These are phyloP conservation scores for Vanilla planifolia DNA, from an alignment of 106 monocot species.

Conservation along the genomic window DNA sequence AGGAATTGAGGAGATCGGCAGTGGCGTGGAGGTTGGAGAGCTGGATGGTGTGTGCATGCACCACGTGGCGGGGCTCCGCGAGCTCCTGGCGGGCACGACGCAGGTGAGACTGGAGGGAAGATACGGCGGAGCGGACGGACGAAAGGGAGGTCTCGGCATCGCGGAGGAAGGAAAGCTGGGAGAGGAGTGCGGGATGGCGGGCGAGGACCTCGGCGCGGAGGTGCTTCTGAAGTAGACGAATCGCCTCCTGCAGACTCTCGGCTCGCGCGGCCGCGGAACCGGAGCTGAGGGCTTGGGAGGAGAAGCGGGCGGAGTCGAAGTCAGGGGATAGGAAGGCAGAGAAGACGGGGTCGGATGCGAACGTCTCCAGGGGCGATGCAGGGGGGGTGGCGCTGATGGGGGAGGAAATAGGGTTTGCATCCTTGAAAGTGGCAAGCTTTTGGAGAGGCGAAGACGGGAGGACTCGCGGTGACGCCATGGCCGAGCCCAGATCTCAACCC, in stretches of 20 bases:
- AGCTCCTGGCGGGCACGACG: conserved; percentile 41
- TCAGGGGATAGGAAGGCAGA: conserved; percentile 81
- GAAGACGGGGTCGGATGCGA: conserved; percentile 80
- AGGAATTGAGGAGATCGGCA: conserved; percentile 57
- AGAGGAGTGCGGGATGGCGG: conserved; percentile 63
- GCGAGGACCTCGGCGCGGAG: conserved; percentile 76
- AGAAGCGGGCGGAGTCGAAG: conserved; percentile 79
- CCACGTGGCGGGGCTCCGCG: conserved; percentile 46
- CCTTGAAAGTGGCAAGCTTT: conserved; percentile 44
- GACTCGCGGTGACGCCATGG: conserved; percentile 9
- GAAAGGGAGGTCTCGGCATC: conserved; percentile 45
- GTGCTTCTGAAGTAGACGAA: conserved; percentile 55
- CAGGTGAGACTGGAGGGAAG: conserved; percentile 50
- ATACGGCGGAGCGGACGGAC: conserved; percentile 41
- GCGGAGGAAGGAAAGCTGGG: conserved; percentile 62
- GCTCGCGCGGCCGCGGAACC: conserved; percentile 76
- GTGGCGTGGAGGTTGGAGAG: conserved; percentile 64
- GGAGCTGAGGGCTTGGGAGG: conserved; percentile 74
- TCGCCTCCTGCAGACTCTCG: conserved; percentile 69
- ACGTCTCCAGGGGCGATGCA: conserved; percentile 49
- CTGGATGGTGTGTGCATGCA: conserved; percentile 53
- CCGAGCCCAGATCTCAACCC: neutral
- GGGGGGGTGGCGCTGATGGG: neutral
- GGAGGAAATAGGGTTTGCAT: conserved; percentile 8
- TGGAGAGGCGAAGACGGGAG: conserved; percentile 56